Percentiles rank a stretch among this genome's conserved stretches.
Conservation (phyloP, 2,329 filamentous ascomycete species). For the Beauveria pseudobassiana region DNA sequence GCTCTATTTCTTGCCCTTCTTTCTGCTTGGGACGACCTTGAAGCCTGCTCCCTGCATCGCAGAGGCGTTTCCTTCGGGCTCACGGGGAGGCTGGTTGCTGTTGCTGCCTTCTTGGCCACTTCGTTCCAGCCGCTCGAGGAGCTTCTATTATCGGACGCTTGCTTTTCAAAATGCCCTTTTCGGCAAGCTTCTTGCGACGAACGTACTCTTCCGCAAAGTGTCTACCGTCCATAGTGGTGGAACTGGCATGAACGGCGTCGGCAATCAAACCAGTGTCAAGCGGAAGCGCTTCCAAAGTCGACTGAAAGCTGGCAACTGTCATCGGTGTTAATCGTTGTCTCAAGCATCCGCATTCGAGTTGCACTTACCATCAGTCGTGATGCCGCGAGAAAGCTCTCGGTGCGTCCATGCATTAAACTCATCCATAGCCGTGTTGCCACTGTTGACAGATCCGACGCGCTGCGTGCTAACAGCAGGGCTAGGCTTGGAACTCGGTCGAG, state of each 20-base stretch:
- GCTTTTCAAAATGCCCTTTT: constrained; percentile 82
- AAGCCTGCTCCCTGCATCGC: constrained; percentile 54
- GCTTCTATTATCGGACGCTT: constrained; percentile 48
- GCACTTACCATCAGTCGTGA: constrained; percentile 46
- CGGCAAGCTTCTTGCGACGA: constrained; percentile 83
- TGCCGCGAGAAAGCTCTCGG: constrained; percentile 69
- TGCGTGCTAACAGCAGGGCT: constrained; percentile 22
- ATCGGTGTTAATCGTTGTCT: neutral
- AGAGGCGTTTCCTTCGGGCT: constrained; percentile 29
- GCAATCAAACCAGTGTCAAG: constrained; percentile 75
- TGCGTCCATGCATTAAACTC: constrained; percentile 94
- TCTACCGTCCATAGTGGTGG: constrained; percentile 81
- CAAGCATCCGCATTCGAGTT: no score
- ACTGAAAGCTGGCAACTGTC: constrained; percentile 72
- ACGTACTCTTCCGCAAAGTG: constrained; percentile 95
- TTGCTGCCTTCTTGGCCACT: constrained; percentile 82
- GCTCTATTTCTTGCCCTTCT: constrained; percentile 74
- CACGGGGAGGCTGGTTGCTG: constrained; percentile 27
- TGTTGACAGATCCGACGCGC: constrained; percentile 24
- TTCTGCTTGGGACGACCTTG: constrained; percentile 85
- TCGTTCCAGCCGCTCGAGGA: constrained; percentile 78
- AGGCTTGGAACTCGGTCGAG: constrained; percentile 46
- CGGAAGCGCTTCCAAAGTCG: constrained; percentile 67
- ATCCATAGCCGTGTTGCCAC: constrained; percentile 57
- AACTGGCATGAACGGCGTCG: constrained; percentile 81